Evolutionary conservation across 768 basidiomycete genomes (phyloP), one percentile per base, ranked within the genome.

Genomic region (Russula griseocarnosa): DNA sequence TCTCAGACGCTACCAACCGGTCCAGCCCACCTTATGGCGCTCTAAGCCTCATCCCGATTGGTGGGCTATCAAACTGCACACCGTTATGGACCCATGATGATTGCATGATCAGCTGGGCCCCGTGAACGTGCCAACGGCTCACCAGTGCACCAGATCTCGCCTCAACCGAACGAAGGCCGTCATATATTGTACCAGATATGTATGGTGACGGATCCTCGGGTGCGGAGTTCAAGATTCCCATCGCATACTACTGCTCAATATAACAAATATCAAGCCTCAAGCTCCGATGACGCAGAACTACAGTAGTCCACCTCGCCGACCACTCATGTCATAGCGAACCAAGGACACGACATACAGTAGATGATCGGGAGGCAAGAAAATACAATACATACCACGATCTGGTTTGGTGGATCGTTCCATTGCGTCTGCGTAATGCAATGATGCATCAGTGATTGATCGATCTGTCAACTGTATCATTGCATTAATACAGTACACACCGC

Each of bases 291-390:
- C 30, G 18, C 40, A 44, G 20, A 44, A 51, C n/a, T n/a, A n/a
- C n/a, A n/a, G n/a, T n/a, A n/a, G 32, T 54, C 46, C 42, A 34
- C 60, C 52, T 61, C 52, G 32, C 60, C 42, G 30, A 32, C 24
- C 7, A 61, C 53, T 61, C 60, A 22, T 54, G 60, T 30, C 54
- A 30, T 44, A 46, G 24, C 5, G 20, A 18, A 26, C 14, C 22
- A 53, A 60, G 22, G 52, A 46, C 42, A 61, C 26, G 60, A 54
- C 38, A 14, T 38, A 38, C 6, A 8, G 52, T 34, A 20, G 40
- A 42, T 54, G 60, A 60, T 60, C 42, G 60, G 7, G 10, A 20
- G 3, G 42, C 30, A 32, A 28, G 47, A 44, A 24, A 52, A 18
- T 34, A 24, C 49, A 52, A 18, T 34, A 24, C 49, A 3, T 42